Base-by-base conservation (phyloP, 805 yeast species). In the Ogataea paradorogensis region DNA sequence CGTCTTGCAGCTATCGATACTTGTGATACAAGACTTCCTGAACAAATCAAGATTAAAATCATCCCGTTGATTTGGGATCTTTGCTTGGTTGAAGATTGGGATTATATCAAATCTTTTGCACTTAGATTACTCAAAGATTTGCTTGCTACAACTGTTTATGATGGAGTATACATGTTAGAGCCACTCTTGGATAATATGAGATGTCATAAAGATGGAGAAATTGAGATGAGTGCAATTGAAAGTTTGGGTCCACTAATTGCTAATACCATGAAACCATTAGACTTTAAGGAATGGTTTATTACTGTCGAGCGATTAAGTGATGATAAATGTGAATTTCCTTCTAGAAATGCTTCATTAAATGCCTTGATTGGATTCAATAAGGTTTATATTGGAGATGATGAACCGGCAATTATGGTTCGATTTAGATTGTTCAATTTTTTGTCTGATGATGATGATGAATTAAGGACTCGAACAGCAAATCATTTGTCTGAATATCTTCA, bases 401-500 rank as follows among this genome's bases (percentile, higher is more conserved):
- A 32, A 10, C 42, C 40, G 1, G 15, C 25, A 2, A 25, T 42
- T 10, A 36, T 38, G 13, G 52, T 46, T 5, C 15, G 45, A 7
- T 35, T 55, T n/a, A 35, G 47, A 7, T 35, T 71, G 1, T 67
- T 66, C 42, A 54, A 60, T 10, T 69, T 64, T 45, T 54, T 82
- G 16, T 62, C 62, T 37, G 95, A 87, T 58, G 95, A 86, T 51
- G 91, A 83, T 49, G 76, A 69, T 9, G 78, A 71, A 10, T 61
- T 84, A 5, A 65, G 95, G 41, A 59, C 61, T 1, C 13, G 50
- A 2, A 73, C 85, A 0, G 66, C 85, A 0, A 32, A 48, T 1
- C 66, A 65, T 39, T 55, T 80, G 13, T 55, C 69, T 2, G 26
- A 42, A 3, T 43, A 65, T 14, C 54, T 72, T 16, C 48, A 51